phyloP scores from a whole-genome alignment of 306 rosid species.

The Inga leiocalycina region DNA sequence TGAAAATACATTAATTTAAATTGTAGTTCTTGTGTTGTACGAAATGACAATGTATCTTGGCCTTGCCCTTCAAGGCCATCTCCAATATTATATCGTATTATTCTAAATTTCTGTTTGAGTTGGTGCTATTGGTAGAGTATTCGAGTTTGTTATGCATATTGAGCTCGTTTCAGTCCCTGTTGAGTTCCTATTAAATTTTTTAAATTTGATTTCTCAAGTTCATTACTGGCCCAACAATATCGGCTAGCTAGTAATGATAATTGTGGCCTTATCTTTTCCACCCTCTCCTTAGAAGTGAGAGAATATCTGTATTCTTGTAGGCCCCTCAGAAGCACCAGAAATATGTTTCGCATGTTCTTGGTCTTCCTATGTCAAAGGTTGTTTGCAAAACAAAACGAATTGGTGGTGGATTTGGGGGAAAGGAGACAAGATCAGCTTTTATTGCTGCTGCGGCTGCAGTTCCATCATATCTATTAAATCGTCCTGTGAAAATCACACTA shows the following conservation, averaged over 20 bases:
- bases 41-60: not conserved
- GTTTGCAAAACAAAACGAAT: slow-evolving; percentile 95
- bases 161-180: not conserved
- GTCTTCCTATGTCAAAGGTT: slow-evolving; percentile 91
- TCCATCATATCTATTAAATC: slow-evolving; percentile 83
- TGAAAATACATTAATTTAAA: not conserved
- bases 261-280: not conserved
- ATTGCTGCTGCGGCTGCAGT: slow-evolving; percentile 87
- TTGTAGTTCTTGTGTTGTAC: not conserved
- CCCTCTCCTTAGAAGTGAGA: not conserved
- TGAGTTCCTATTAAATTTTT: not conserved
- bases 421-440: slow-evolving; percentile 91
- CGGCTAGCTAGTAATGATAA: not conserved
- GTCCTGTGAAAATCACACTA: slow-evolving; percentile 77
- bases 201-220: not conserved
- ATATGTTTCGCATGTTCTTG: slow-evolving; percentile 82
- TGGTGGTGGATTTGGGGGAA: slow-evolving; percentile 99
- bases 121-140: not conserved
- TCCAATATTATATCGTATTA: not conserved
- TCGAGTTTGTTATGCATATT: not conserved
- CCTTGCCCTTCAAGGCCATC: not conserved
- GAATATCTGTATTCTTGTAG: slow-evolving; percentile 50
- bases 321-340: slow-evolving; percentile 97
- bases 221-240: not conserved
- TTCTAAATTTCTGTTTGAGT: not conserved